Evolutionary conservation across 768 basidiomycete genomes (phyloP), one percentile per base, ranked within the genome.

Genomic region (Mycena albidolilacea): DNA sequence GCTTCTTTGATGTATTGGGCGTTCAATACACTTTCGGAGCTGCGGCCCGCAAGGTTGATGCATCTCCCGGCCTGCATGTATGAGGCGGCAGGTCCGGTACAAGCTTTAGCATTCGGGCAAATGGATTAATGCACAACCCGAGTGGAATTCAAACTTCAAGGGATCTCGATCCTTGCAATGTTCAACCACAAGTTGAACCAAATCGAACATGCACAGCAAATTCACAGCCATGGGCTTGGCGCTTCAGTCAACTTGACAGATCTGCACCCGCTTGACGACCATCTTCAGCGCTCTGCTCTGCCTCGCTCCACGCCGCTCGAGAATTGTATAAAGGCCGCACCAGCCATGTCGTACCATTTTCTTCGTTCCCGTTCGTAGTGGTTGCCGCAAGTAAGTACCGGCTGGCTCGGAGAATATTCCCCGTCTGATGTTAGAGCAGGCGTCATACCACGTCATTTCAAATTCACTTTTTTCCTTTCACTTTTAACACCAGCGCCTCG

Each of bases 281-380:
- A 23, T 10, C 62, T 48, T n/a, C 41, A 43, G 19, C 19, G 35
- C 37, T 39, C 12, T 17, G 17, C 37, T 12, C 19, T n/a, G 57
- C 12, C 19, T 43, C 11, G n/a, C n/a, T 48, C 43, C 43, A 48
- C 50, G 2, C 37, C 3, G 17, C 23, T 15, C 19, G 30, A 30
- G 41, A 50, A 14, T 37, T 7, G 37, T 61, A 21, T 44, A 11
- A 64, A 64, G 30, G 37, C 48, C 30, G 41, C 50, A 7, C 23
- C 12, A 44, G 14, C 9, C 46, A 46, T 54, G 43, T 50, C 30
- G 30, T 46, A 5, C 5, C 12, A 7, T 21, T 35, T 67, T 62
- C 58, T 67, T 60, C 57, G 35, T 69, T 60, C 65, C 30, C 41
- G 30, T 30, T 54, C 60, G 67, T 66, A 21, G 30, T 73, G 41